Percentiles rank a stretch among this genome's conserved stretches.
phyloP scores from a whole-genome alignment of 108 stramenopile genomes.

The Stephanodiscus triporus region DNA sequence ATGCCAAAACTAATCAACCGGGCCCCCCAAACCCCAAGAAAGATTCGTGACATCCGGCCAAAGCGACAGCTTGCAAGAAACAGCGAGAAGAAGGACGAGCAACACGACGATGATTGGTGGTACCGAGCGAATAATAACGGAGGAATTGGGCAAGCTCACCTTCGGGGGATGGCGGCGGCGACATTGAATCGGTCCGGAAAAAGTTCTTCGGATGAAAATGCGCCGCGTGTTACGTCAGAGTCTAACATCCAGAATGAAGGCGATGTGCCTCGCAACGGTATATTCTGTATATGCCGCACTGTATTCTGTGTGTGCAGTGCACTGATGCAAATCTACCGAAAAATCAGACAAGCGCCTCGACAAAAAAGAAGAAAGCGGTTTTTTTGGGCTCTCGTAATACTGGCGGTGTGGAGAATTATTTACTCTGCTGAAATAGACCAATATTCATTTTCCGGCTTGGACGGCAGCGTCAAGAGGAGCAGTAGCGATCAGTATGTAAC shows the following conservation, averaged over 20 bases:
- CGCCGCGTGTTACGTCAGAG: not conserved
- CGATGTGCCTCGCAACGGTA: slow-evolving; percentile 8
- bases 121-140: slow-evolving; percentile 1
- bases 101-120: slow-evolving; percentile 37
- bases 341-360: slow-evolving; percentile 12
- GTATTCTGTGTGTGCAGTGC: not conserved
- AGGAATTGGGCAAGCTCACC: slow-evolving; percentile 1
- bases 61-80: slow-evolving; percentile 28
- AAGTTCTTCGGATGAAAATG: not conserved
- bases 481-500: not conserved
- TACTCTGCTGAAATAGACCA: slow-evolving; percentile 35
- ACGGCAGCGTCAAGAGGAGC: slow-evolving; percentile 1
- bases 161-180: not conserved
- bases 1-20: slow-evolving; percentile 24
- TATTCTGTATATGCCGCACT: not conserved
- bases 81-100: slow-evolving; percentile 2
- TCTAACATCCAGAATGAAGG: slow-evolving; percentile 6
- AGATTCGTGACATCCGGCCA: slow-evolving; percentile 35
- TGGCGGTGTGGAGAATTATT: slow-evolving; percentile 24
- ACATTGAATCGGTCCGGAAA: not conserved
- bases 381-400: slow-evolving; percentile 12
- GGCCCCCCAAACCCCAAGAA: slow-evolving; percentile 27
- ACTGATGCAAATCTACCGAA: not conserved
- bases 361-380: slow-evolving; percentile 26
- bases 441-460: slow-evolving; percentile 10